Base-by-base conservation (phyloP, 179 eudicot genomes). In the Drosera spatulata region DNA sequence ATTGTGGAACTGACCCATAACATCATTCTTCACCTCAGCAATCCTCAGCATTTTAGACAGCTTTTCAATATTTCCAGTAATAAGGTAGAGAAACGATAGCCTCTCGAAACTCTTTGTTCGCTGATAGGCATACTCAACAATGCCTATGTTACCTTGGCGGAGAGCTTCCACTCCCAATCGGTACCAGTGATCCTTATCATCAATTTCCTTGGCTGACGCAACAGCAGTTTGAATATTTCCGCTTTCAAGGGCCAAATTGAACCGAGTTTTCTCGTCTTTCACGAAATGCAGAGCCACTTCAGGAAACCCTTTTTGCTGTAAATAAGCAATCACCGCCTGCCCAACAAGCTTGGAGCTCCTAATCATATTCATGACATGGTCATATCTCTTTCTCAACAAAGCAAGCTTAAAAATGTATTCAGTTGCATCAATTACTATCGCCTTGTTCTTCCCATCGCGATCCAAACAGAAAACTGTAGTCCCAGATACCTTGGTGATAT, bases 1-100 rank as follows among this genome's bases (percentile, higher is more conserved):
- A 53, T 91, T 87, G 50, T 91, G 98, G 66, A 91, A 91, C 72
- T 91, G 95, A 58, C 98, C 98, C 98, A 91, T 91, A 53, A 91
- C 87, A 70, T 91, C 96, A 54, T 86, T 86, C 64, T 85, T 88
- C 37, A 82, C 86, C 77, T 91, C 96, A 10, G 96, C 98, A 71
- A 91, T 88, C 75, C 86, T 91, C 79, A 88, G 83, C 98, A 91
- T 86, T 69, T 91, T 91, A 37, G 86, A 73, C 7, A 86, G 64
- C 65, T 88, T 91, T 33, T 91, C 98, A 40, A 56, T 63, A 66
- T 88, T 91, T 7, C 98, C 98, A 61, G 98, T 91, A 43, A 91
- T 79, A 45, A 91, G 84, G 59, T 91, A 91, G 33, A 88, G 91
- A 61, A 91, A 91, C 51, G 98, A 91, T 59, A 91, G 69, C 77